A percentile compares a stretch with the other conserved stretches of the same genome.
Evolutionary conservation across 2,329 filamentous ascomycete genomes (phyloP).

Genomic region (Phialophora expanda): DNA sequence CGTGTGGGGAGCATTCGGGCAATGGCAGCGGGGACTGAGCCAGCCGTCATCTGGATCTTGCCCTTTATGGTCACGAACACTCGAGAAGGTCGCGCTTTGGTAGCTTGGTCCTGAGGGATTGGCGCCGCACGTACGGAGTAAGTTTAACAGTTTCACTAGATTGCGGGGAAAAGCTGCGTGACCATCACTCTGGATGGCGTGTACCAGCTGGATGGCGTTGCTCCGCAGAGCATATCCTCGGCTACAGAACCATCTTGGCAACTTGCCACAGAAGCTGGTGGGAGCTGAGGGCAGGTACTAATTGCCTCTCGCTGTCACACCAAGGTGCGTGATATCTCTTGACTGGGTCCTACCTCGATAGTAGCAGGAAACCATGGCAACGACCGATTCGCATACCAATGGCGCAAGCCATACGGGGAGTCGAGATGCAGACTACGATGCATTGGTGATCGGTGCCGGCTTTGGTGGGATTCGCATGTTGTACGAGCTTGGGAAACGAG

Average conservation of each 20-base stretch:
- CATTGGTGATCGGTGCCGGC: conserved; percentile 41
- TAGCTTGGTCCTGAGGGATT: not conserved
- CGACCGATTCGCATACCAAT: not conserved
- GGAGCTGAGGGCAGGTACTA: not conserved
- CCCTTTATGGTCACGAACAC: not conserved
- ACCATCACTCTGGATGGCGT: not conserved
- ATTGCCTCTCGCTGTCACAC: not conserved
- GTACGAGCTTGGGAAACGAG: conserved; percentile 57
- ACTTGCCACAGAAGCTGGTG: not conserved
- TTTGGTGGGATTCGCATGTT: conserved; percentile 57
- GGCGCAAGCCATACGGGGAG: not conserved
- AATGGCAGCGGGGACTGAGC: not conserved
- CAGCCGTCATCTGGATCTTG: not conserved
- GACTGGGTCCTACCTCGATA: not conserved
- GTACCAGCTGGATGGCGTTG: not conserved
- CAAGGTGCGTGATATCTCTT: not conserved
- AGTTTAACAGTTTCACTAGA: not conserved
- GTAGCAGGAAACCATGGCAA: not conserved
- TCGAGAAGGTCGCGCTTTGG: not conserved
- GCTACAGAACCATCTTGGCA: not conserved
- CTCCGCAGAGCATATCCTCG: not conserved
- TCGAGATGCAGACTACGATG: conserved; percentile 36
- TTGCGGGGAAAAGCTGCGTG: not conserved
- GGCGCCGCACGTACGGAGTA: not conserved
- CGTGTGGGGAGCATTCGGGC: not conserved